Conservation (phyloP, 345 rosid species). For the Chamaenerion angustifolium region DNA sequence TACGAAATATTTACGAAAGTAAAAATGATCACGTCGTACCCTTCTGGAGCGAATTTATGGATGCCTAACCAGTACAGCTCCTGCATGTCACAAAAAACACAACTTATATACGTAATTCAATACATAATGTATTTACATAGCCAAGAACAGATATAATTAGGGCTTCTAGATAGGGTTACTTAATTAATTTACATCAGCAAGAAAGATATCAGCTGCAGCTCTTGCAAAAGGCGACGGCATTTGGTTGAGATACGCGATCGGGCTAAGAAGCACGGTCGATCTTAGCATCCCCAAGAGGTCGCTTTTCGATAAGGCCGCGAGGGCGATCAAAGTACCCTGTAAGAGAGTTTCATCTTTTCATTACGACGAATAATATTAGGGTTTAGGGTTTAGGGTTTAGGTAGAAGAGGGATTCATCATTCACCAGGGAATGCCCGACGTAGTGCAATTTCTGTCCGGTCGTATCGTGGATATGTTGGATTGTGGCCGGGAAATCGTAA, state of each 20-base stretch:
- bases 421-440: slow-evolving; percentile 27
- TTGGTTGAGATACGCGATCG: slow-evolving; percentile 26
- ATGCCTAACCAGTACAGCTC: slow-evolving; percentile 29
- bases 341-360: neutral
- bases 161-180: too few relatives aligned
- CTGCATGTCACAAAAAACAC: slow-evolving; percentile 11
- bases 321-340: slow-evolving; percentile 31
- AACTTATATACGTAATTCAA: neutral
- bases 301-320: slow-evolving; percentile 27
- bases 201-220: slow-evolving; percentile 17
- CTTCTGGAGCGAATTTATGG: slow-evolving; percentile 22
- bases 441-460: slow-evolving; percentile 28
- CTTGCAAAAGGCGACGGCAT: slow-evolving; percentile 13
- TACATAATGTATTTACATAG: too few relatives aligned
- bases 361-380: too few relatives aligned
- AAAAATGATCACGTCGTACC: too few relatives aligned
- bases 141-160: too few relatives aligned
- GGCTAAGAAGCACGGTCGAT: slow-evolving; percentile 31
- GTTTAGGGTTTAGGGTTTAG: too few relatives aligned
- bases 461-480: slow-evolving; percentile 13
- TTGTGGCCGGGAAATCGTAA: slow-evolving; percentile 17
- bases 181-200: slow-evolving; percentile 15
- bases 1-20: too few relatives aligned
- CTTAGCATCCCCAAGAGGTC: slow-evolving; percentile 15
- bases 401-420: too few relatives aligned